These are phyloP conservation scores for Basidioascus undulatus DNA, from an alignment of 768 basidiomycete genomes.

Conservation along the genomic window DNA sequence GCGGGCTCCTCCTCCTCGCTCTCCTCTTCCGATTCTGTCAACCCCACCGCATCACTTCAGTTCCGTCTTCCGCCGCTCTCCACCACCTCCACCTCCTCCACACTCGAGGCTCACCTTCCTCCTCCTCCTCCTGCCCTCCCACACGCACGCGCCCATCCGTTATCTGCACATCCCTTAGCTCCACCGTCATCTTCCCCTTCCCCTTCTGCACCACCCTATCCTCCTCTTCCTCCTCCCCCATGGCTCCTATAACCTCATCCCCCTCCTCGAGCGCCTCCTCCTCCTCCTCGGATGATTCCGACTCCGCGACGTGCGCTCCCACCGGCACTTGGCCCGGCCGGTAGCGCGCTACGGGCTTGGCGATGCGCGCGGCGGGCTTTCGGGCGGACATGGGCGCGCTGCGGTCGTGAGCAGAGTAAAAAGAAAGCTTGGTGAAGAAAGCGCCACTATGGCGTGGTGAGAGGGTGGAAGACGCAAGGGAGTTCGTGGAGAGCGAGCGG, in stretches of 20 bases:
- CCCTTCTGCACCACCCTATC: conserved; percentile 14
- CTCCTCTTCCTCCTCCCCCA: conserved; percentile 1
- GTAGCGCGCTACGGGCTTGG: conserved; percentile 62
- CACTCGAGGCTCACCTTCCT: conserved; percentile 61
- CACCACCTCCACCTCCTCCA: conserved; percentile 48
- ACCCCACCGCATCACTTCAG: conserved; percentile 27
- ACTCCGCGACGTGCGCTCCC: conserved; percentile 2
- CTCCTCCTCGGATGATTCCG: conserved; percentile 8
- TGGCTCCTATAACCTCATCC: too few relatives aligned
- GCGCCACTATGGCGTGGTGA: too few relatives aligned
- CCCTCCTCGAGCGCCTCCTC: conserved; percentile 13
- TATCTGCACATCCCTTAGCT: conserved; percentile 56
- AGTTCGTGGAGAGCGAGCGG: too few relatives aligned
- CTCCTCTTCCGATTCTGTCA: conserved; percentile 18
- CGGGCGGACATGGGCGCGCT: not conserved
- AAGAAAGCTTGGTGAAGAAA: too few relatives aligned
- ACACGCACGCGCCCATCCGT: conserved; percentile 23
- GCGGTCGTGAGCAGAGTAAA: too few relatives aligned
- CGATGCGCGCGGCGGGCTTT: conserved; percentile 34
- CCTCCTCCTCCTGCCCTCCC: conserved; percentile 18
- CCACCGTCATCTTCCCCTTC: conserved; percentile 38
- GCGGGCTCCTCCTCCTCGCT: conserved; percentile 17
- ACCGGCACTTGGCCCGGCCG: conserved; percentile 41
- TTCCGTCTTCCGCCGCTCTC: conserved; percentile 51
- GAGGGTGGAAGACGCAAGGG: too few relatives aligned